Base-by-base conservation (phyloP, 225 moss, liverwort and hornwort species). In the Bryoerythrophyllum caledonicum region DNA sequence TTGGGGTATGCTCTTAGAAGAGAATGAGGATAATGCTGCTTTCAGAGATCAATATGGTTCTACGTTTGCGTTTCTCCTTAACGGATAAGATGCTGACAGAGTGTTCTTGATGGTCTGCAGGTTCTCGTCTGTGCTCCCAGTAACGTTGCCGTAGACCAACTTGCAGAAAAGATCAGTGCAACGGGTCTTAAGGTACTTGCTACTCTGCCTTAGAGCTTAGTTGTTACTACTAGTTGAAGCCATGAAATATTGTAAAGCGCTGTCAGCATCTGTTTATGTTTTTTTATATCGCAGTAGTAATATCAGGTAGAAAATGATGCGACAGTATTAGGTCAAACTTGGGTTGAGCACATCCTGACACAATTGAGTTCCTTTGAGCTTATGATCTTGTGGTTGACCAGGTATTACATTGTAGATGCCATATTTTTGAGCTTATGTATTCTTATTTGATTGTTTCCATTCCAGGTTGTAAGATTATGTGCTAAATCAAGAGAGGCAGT, bases 401-500 rank as follows among this genome's bases (percentile, higher is more conserved):
- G 67, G 35, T 55, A 30, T 15, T 13, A 2, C 51, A 1, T 21
- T 17, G 8, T 28, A 19, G 52, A 51, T 26, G 26, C 28, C 14
- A 8, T 12, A n/a, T 1, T 44, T 71, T 30, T 19, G 32, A 32
- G 38, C 61, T 48, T 56, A 10, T 68, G 14, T 62, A 44, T 57
- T 12, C 48, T 67, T 63, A 49, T 67, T 37, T 73, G 30, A 41
- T 64, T 65, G 13, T 11, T 16, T 48, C n/a, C 20, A 69, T 54
- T 71, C 10, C 90, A 96, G 95, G 96, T 96, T 79, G 96, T 96
- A 25, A 83, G 96, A 81, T 65, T 97, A 64, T 91, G 90, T 81
- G 97, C 94, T 4, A 99, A 99, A 78, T 99, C 97, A 5, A 93
- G 97, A 77, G 97, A 99, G 76, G 97, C 95, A 65, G 97, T 99